Evolutionary conservation across 139 green algal genomes (phyloP).

Genomic region (Tetraselmis chui): DNA sequence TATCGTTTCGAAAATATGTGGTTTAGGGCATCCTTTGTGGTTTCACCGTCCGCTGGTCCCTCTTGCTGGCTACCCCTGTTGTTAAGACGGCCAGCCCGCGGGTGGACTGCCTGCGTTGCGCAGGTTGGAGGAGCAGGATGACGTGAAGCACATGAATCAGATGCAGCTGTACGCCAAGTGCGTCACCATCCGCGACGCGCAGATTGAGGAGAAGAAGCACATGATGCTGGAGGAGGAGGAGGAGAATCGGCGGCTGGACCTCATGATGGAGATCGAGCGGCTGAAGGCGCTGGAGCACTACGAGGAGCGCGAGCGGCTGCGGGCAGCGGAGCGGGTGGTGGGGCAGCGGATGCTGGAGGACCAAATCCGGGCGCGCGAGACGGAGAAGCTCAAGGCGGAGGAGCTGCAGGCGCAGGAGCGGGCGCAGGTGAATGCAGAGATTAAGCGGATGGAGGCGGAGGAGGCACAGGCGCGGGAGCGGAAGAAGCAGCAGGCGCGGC

Average conservation of each 20-base stretch:
- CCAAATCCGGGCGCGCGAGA: slow-evolving; percentile 66
- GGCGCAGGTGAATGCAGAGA: slow-evolving; percentile 47
- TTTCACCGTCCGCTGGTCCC: too few relatives aligned
- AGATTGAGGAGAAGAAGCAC: slow-evolving; percentile 76
- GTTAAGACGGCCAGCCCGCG: too few relatives aligned
- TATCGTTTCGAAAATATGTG: too few relatives aligned
- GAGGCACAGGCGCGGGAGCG: slow-evolving; percentile 25
- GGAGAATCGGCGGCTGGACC: slow-evolving; percentile 53
- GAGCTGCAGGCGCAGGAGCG: slow-evolving; percentile 57
- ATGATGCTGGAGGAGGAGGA: slow-evolving; percentile 54
- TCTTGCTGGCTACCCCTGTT: too few relatives aligned
- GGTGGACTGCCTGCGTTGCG: too few relatives aligned
- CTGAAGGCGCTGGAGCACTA: slow-evolving; percentile 42
- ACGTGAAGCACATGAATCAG: slow-evolving; percentile 86
- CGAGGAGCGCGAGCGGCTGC: slow-evolving; percentile 56
- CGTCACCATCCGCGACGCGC: slow-evolving; percentile 71
- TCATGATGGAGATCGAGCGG: slow-evolving; percentile 81
- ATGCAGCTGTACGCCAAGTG: slow-evolving; percentile 87
- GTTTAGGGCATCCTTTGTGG: too few relatives aligned
- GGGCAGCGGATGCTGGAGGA: slow-evolving; percentile 61
- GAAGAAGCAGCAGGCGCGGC: slow-evolving; percentile 1
- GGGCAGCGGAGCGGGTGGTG: slow-evolving; percentile 46
- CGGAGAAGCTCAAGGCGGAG: slow-evolving; percentile 42
- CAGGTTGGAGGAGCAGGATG: slow-evolving; percentile 64
- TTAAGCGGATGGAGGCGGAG: slow-evolving; percentile 60